Base-by-base conservation (phyloP, 305 asterid genomes). In the Coffea humblotiana region DNA sequence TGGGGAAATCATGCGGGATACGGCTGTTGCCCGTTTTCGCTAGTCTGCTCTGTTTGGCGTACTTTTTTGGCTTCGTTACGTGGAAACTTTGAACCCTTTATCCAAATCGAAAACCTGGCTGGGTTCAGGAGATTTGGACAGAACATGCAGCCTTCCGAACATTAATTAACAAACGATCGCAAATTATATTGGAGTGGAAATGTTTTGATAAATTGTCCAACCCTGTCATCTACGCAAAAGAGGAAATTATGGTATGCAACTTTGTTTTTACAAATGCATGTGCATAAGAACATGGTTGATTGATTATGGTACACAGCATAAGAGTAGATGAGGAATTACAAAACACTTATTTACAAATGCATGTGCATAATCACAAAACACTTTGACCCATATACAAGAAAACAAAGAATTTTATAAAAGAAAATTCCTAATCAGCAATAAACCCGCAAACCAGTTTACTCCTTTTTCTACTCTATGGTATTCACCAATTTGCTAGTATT, bases 11-110 rank as follows among this genome's bases (percentile, higher is more conserved):
- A 58, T 58, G 65, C 66, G 82, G 79, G 72, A 66, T 77, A 76
- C 77, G 79, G 80, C 77, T 1, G 13, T 58, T n/a, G 10, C 74
- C 82, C 58, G 85, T 82, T 82, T 78, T 74, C 82, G 74, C 35
- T n/a, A 67, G 73, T 58, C 76, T 18, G 19, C 18, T 54, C 51
- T 7, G 23, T 48, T 23, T 32, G 52, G 79, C 18, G 35, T 69
- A 32, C 45, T 40, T 19, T 65, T 78, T 71, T 67, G 79, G 73
- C 69, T 35, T 65, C 40, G 60, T 58, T 63, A 40, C 61, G 74
- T 71, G 77, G 49, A 40, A 29, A 81, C 70, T 51, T 25, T 47
- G 67, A 70, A n/a, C 52, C 49, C 60, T 11, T 3, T 40, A 40
- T 40, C 43, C 43, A 40, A 56, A 27, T 19, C 74, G 32, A 76